A percentile compares a stretch with the other conserved stretches of the same genome.
Evolutionary conservation across 1,284 basidiomycete species (phyloP).

Genomic region (Cutaneotrichosporon cutaneum): DNA sequence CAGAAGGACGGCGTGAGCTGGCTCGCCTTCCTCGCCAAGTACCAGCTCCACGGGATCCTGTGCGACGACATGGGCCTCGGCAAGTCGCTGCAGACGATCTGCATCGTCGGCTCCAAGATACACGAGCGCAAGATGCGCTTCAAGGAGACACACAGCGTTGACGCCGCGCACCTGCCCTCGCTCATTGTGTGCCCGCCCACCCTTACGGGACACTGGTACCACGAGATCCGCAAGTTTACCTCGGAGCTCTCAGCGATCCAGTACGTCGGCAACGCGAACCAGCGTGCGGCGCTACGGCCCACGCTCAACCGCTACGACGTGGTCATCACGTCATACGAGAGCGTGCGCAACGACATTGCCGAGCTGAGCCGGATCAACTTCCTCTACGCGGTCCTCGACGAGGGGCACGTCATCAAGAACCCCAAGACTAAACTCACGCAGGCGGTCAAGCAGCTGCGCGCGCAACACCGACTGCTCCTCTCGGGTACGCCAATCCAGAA

Average conservation of each 20-base stretch:
- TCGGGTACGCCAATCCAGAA: constrained; percentile 99
- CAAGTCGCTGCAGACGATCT: constrained; percentile 97
- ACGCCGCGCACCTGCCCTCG: constrained; percentile 84
- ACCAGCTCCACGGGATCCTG: constrained; percentile 95
- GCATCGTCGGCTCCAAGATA: constrained; percentile 93
- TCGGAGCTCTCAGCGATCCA: constrained; percentile 74
- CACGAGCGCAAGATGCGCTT: constrained; percentile 75
- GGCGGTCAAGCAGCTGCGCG: constrained; percentile 86
- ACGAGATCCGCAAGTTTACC: constrained; percentile 92
- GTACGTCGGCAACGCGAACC: constrained; percentile 86
- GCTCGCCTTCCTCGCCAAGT: constrained; percentile 94
- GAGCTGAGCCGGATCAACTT: constrained; percentile 74
- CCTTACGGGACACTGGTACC: constrained; percentile 96
- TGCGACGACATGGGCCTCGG: constrained; percentile 99
- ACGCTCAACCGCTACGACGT: constrained; percentile 74
- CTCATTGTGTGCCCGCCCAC: constrained; percentile 97
- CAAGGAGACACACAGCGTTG: constrained; percentile 68
- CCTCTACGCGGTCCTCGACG: constrained; percentile 97
- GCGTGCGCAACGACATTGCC: constrained; percentile 90
- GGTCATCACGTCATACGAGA: constrained; percentile 96
- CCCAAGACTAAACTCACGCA: constrained; percentile 96
- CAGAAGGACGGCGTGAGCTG: constrained; percentile 99
- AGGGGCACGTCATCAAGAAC: constrained; percentile 99
- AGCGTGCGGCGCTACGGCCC: constrained; percentile 70
- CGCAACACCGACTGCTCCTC: constrained; percentile 89